phyloP scores from a whole-genome alignment of 176 grass and related monocot genomes.

The Hsuehochloa calcarea region DNA sequence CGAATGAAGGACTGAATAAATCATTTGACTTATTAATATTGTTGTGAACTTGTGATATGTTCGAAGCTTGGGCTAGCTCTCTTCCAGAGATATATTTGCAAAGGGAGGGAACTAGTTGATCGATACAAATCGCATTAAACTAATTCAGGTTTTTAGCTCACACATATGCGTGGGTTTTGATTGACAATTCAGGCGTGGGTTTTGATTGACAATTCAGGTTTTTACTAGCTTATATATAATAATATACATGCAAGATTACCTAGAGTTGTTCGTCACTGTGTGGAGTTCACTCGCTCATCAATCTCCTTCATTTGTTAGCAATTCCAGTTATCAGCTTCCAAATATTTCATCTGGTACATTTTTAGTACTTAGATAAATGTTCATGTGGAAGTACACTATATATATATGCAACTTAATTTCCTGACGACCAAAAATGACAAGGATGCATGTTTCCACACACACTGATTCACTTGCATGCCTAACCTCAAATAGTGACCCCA shows the following conservation, averaged over 20 bases:
- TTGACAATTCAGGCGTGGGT: not conserved
- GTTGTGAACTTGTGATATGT: not conserved
- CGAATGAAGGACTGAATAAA: conserved; percentile 22
- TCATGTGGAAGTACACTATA: no score
- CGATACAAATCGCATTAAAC: not conserved
- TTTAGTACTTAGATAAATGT: not conserved
- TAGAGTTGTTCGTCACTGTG: not conserved
- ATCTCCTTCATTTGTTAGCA: not conserved
- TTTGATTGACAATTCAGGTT: not conserved
- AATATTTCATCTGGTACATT: not conserved
- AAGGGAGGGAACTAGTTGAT: not conserved
- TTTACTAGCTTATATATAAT: not conserved
- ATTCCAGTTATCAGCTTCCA: not conserved
- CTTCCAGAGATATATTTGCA: not conserved
- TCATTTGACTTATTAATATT: conserved; percentile 11
- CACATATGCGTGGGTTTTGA: not conserved
- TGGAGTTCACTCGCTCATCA: not conserved
- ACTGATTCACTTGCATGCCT: no score
- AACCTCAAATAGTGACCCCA: no score
- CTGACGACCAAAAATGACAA: not conserved
- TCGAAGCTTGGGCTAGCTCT: not conserved
- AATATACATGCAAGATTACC: not conserved
- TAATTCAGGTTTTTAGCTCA: not conserved
- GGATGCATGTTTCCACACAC: not conserved
- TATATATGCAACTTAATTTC: no score